Base-by-base conservation (phyloP, 768 basidiomycete genomes). In the Xerocomus potaroensis region DNA sequence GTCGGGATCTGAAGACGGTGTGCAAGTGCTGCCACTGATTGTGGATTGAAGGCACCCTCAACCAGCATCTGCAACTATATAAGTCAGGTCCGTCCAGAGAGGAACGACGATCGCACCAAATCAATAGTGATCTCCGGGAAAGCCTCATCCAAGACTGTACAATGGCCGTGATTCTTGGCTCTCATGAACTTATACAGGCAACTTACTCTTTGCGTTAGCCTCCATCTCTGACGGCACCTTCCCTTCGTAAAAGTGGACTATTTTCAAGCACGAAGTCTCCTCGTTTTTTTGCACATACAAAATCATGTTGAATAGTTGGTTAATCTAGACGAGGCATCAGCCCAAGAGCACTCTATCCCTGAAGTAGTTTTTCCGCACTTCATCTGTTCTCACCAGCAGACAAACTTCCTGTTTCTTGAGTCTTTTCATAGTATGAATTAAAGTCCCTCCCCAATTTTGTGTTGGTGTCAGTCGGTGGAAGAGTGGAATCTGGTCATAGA, bases 201-300 rank as follows among this genome's bases (percentile, higher is more conserved):
- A 35, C 70, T 19, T 42, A 80, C 81, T 80, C 59, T 79, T 84
- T 26, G 76, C 72, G 56, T 87, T 89, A 5, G 84, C 82, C 59
- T 83, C 84, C 54, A 89, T 64, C 56, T 89, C 87, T 0, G 81
- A 81, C 1, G 86, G 86, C 21, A 81, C 69, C 24, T 76, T 77
- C 19, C 65, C 69, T 22, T 80, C 74, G 47, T 75, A 70, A 55
- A 84, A 86, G 55, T 87, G 83, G 4, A 87, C 72, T 11, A 88
- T 74, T 64, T 84, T 84, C 45, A 88, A 55, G 53, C 77, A 73
- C 0, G 82, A 75, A 0, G 87, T 88, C 53, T 82, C 80, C 61
- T 89, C 86, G 54, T 85, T 87, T 46, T 72, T 69, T 33, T 70
- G 66, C 3, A 86, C 81, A 53, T 88, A 88, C 11, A 80, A 64